Evolutionary conservation across 2,329 filamentous ascomycete species (phyloP).

Genomic region (Verticillium albo-atrum): DNA sequence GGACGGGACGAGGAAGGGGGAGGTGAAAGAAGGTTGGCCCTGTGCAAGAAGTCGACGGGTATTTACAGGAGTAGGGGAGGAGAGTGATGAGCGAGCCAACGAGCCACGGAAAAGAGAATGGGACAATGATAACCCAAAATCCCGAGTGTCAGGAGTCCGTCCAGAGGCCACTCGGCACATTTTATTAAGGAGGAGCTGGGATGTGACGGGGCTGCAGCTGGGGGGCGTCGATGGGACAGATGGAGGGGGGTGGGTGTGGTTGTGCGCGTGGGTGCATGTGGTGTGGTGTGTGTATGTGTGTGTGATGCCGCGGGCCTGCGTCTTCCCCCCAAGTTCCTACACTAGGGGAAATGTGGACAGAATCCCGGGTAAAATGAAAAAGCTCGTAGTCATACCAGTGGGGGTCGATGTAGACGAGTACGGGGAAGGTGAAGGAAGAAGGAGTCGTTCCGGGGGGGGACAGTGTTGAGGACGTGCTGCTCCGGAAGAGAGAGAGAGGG

Average conservation of each 20-base stretch:
- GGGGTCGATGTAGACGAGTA: not conserved
- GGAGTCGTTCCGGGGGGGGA: not conserved
- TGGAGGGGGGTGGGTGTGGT: not conserved
- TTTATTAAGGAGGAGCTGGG: slow-evolving; percentile 15
- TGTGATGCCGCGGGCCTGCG: not conserved
- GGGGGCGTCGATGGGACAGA: slow-evolving; percentile 8
- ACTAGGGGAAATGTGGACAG: not conserved
- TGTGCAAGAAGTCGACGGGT: not conserved
- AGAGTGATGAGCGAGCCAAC: not conserved
- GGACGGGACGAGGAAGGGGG: not conserved
- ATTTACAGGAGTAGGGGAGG: not conserved
- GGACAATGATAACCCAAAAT: not conserved
- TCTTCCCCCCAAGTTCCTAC: not conserved
- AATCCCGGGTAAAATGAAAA: not conserved
- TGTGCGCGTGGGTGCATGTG: not conserved
- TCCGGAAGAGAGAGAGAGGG: no score
- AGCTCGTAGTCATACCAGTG: not conserved
- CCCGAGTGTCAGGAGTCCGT: not conserved
- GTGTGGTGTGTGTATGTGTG: not conserved
- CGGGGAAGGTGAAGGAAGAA: not conserved
- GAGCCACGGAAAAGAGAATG: not conserved
- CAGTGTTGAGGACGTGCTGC: not conserved
- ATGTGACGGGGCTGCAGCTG: slow-evolving; percentile 11
- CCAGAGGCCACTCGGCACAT: slow-evolving; percentile 11
- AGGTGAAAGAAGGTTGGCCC: not conserved